Base-by-base conservation (phyloP, 2,329 filamentous ascomycete species). In the Penicillium sp. region DNA sequence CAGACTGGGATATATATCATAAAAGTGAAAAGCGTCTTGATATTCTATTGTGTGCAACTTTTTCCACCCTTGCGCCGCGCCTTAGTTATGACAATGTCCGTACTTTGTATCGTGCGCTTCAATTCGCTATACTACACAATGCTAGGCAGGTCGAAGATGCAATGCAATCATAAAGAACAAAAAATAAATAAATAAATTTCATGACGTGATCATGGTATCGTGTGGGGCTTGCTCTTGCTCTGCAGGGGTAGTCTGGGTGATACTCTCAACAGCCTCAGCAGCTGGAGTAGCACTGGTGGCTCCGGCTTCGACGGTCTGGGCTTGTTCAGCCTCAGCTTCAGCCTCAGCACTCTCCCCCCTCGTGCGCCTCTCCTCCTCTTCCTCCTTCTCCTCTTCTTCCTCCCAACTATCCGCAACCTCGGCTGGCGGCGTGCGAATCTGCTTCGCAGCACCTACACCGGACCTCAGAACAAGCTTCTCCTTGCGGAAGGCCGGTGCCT, bases 371-470 rank as follows among this genome's bases (percentile, higher is more conserved):
- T 61, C 64, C 48, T 71, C 69, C 60, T 73, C 64, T 44, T 82
- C 79, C 46, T 82, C 77, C 50, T 75, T 77, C 59, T 80, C 77
- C 48, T 80, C 74, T 53, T 79, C 79, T 41, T 80, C 76, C 59
- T 82, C 81, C 79, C 81, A 83, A 64, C 77, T 77, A 66, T 83
- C 81, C 11, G 73, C 78, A 26, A 82, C 76, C 26, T 77, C 69
- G 15, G 66, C 68, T 46, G 68, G 60, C 4, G 68, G 58, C 48
- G 67, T 67, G 54, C 65, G 68, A 46, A 70, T 55, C 58, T 72
- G 67, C 62, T 74, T 78, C 9, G 68, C 69, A n/a, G 68, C 68
- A 26, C 71, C 73, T 53, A 76, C 71, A 30, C 74, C 75, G 7
- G 75, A 76, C 4, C 74, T 69, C 35, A 76, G 68, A 41, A 79